Evolutionary conservation across 352 stramenopile species (phyloP).

Genomic region (Salisapilia sapeloensis): DNA sequence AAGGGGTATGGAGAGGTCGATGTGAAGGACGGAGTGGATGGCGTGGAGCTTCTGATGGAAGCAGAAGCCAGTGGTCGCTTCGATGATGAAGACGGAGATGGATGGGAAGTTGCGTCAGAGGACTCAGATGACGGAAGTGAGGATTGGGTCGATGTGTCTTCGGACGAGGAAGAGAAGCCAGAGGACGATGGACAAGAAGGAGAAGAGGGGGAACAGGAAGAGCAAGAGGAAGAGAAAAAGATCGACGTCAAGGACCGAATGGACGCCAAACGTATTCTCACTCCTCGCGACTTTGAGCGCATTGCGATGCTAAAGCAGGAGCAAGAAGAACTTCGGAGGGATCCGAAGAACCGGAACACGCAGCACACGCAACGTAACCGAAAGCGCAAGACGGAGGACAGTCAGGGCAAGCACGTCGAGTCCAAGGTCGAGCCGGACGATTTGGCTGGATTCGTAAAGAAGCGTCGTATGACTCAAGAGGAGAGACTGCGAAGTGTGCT

Average conservation of each 20-base stretch:
- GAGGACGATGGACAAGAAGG: constrained; percentile 20
- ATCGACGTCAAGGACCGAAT: constrained; percentile 37
- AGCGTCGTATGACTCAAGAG: constrained; percentile 78
- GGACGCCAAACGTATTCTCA: constrained; percentile 77
- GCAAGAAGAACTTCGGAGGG: constrained; percentile 55
- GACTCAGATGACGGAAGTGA: constrained; percentile 43
- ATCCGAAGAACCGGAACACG: constrained; percentile 63
- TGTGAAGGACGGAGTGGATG: constrained; percentile 87
- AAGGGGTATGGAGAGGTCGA: constrained; percentile 85
- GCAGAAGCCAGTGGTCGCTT: constrained; percentile 54
- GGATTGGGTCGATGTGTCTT: constrained; percentile 60
- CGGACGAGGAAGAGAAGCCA: constrained; percentile 34
- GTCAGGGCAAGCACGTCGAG: constrained; percentile 17
- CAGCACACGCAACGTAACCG: too few species aligned
- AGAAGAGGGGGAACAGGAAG: constrained; percentile 25
- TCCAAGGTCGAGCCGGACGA: constrained; percentile 65
- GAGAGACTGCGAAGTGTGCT: constrained; percentile 71
- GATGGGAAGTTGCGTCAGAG: constrained; percentile 60
- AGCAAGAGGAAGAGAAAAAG: constrained; percentile 14
- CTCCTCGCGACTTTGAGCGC: constrained; percentile 77
- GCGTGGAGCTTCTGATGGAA: constrained; percentile 88
- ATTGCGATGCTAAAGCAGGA: constrained; percentile 86
- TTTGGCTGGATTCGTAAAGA: constrained; percentile 79
- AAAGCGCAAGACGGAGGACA: constrained; percentile 71
- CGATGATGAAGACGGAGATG: constrained; percentile 69